Base-by-base conservation (phyloP, 1,284 basidiomycete species). In the Mycena sp. region DNA sequence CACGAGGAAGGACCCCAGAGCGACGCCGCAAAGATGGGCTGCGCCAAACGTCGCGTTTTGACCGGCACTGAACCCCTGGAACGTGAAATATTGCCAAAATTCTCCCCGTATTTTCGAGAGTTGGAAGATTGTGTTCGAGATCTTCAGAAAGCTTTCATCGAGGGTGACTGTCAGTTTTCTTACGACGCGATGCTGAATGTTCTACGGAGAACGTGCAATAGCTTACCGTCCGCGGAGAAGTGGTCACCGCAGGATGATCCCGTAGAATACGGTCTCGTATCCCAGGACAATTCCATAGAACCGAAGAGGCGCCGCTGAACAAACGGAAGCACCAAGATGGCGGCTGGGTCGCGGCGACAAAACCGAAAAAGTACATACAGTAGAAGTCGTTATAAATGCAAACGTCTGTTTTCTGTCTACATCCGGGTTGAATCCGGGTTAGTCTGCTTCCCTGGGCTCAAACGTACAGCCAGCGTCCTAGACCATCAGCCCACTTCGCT, bases 381-480 rank as follows among this genome's bases (percentile, higher is more conserved):
- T n/a, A n/a, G n/a, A n/a, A n/a, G n/a, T n/a, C n/a, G n/a, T n/a
- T n/a, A n/a, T n/a, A n/a, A n/a, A n/a, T n/a, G n/a, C n/a, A n/a
- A n/a, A n/a, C n/a, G n/a, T n/a, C n/a, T n/a, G n/a, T n/a, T n/a
- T n/a, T n/a, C n/a, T n/a, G n/a, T n/a, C n/a, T n/a, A n/a, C n/a
- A n/a, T n/a, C n/a, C n/a, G n/a, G n/a, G n/a, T n/a, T n/a, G n/a
- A n/a, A n/a, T n/a, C n/a, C n/a, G n/a, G n/a, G n/a, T n/a, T n/a
- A n/a, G n/a, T n/a, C n/a, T n/a, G n/a, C n/a, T n/a, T n/a, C n/a
- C n/a, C n/a, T n/a, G n/a, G n/a, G n/a, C n/a, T 51, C 37, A 91
- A 21, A 88, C 87, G 73, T 86, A 91, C 67, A 86, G 73, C 91
- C 91, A 93, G 59, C 80, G 76, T 32, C 88, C 89, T 41, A 85